A percentile compares a stretch with the other conserved stretches of the same genome.
Conservation (phyloP, 1,139 yeast species). For the Yamadazyma trypodendri region DNA sequence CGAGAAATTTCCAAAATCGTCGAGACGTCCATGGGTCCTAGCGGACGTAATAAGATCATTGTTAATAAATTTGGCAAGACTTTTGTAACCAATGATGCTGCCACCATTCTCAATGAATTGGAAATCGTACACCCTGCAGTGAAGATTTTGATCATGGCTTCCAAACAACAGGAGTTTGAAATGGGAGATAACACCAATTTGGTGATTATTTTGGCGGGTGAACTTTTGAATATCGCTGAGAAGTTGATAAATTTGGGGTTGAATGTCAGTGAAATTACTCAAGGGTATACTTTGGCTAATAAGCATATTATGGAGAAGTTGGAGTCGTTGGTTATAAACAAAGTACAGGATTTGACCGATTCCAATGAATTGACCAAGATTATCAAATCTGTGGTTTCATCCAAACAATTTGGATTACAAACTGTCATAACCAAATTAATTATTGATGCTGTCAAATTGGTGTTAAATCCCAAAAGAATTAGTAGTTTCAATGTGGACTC, state of each 20-base stretch:
- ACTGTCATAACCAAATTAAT: conserved; percentile 74
- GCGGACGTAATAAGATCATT: conserved; percentile 94
- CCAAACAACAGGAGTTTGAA: conserved; percentile 93
- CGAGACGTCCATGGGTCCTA: conserved; percentile 94
- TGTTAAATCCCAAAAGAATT: conserved; percentile 67
- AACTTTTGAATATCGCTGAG: conserved; percentile 79
- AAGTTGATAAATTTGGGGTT: conserved; percentile 81
- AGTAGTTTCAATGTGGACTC: conserved; percentile 80
- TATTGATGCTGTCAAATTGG: conserved; percentile 80
- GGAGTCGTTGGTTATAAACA: conserved; percentile 63
- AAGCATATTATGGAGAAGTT: conserved; percentile 69
- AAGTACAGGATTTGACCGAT: conserved; percentile 57
- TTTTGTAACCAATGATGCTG: conserved; percentile 93
- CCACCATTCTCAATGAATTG: conserved; percentile 89
- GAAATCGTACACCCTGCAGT: conserved; percentile 98
- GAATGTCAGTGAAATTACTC: conserved; percentile 84
- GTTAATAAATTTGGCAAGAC: conserved; percentile 81
- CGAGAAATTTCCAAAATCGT: conserved; percentile 91
- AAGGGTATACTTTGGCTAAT: conserved; percentile 84
- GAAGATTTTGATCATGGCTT: conserved; percentile 91
- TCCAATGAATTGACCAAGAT: conserved; percentile 66
- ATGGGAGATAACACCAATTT: conserved; percentile 52
- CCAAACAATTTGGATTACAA: conserved; percentile 92
- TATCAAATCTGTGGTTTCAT: conserved; percentile 82
- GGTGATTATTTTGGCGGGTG: conserved; percentile 76